phyloP scores from a whole-genome alignment of 495 filamentous ascomycete genomes.

The Podospora comata region DNA sequence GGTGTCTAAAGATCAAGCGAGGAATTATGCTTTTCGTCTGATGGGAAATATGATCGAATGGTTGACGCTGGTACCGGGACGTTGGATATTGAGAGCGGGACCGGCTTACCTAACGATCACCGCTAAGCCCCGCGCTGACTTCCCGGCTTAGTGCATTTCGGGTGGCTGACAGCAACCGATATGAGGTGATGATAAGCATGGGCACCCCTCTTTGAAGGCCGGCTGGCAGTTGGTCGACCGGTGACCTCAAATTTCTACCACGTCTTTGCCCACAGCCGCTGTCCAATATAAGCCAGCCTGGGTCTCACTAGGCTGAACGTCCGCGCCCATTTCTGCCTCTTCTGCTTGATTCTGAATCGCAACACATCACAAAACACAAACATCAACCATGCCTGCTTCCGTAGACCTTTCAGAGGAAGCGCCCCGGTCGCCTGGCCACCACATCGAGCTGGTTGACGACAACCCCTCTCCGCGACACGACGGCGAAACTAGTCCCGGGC shows the following conservation, averaged over 20 bases:
- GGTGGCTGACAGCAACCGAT: not conserved
- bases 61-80: not conserved
- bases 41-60: not conserved
- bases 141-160: constrained; percentile 4
- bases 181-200: constrained; percentile 17
- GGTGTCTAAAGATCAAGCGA: constrained; percentile 4
- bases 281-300: constrained; percentile 2
- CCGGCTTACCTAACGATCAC: constrained; percentile 2
- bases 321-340: not conserved
- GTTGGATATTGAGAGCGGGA: constrained; percentile 6
- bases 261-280: not conserved
- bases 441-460: constrained; percentile 44
- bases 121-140: constrained; percentile 1
- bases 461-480: constrained; percentile 40
- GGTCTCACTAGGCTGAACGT: not conserved
- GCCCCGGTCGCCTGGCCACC: constrained; percentile 33
- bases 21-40: not conserved
- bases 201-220: constrained; percentile 13
- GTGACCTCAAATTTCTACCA: not conserved
- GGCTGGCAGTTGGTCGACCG: not conserved
- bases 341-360: not conserved
- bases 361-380: not conserved
- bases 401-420: constrained; percentile 33
- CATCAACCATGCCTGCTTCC: constrained; percentile 35
- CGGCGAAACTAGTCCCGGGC: constrained; percentile 41